Conservation (phyloP, 2,329 filamentous ascomycete species). For the Clarireedia hainanense region DNA sequence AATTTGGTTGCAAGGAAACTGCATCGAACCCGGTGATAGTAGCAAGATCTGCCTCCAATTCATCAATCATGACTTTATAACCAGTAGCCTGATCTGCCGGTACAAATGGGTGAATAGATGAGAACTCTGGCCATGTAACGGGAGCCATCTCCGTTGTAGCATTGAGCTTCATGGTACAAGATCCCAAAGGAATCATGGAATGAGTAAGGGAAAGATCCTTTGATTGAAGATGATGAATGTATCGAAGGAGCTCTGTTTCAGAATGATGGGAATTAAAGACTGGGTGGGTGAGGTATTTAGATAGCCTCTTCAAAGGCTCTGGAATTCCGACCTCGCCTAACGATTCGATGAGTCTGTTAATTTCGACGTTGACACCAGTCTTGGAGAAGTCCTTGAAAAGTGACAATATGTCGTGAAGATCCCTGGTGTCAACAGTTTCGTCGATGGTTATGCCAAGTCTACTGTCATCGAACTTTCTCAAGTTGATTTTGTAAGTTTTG, state of each 20-base stretch:
- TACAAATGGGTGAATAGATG: conserved; percentile 75
- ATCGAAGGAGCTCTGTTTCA: conserved; percentile 87
- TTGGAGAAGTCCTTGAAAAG: conserved; percentile 39
- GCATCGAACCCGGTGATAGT: conserved; percentile 84
- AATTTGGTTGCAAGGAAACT: conserved; percentile 91
- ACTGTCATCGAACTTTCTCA: conserved; percentile 53
- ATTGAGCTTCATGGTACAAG: conserved; percentile 98
- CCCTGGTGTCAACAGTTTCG: conserved; percentile 56
- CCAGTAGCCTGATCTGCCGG: conserved; percentile 56
- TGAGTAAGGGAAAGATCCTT: conserved; percentile 92
- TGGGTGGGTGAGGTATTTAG: conserved; percentile 74
- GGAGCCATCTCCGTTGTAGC: conserved; percentile 89
- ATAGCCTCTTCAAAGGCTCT: conserved; percentile 58
- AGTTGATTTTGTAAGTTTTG: conserved; percentile 45
- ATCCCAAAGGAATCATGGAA: conserved; percentile 95
- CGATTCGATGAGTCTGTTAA: conserved; percentile 36
- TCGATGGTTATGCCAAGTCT: conserved; percentile 70
- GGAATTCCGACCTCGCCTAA: conserved; percentile 40
- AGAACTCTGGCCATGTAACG: conserved; percentile 67
- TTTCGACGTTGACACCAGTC: conserved; percentile 13
- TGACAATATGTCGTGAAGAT: conserved; percentile 49
- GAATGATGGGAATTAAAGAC: conserved; percentile 95
- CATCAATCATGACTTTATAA: conserved; percentile 61
- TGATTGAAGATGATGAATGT: conserved; percentile 87
- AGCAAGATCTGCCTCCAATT: conserved; percentile 68